Base-by-base conservation (phyloP, 78 protist species). In the Dictyostelium citrinum region DNA sequence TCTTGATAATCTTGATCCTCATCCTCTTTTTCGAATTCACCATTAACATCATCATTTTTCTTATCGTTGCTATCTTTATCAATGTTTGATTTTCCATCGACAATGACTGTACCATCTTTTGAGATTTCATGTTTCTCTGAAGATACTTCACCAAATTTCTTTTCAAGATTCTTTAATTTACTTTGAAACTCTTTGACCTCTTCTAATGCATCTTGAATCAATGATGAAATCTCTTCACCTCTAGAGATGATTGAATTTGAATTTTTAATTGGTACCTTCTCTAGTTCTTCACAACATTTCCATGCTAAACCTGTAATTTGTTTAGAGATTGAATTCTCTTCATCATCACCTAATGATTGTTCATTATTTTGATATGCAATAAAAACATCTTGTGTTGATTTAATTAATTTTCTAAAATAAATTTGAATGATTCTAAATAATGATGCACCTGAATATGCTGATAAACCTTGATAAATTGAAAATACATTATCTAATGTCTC, bases 301-400 rank as follows among this genome's bases (percentile, higher is more conserved):
- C 92, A 86, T 61, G 84, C 83, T 60, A 41, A 31, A 45, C 80
- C 92, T 9, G 74, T 51, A 33, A 80, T 51, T 31, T 86, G 84
- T 37, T 86, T 86, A n/a, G 83, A 51, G 33, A 86, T 64, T n/a
- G 46, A 0, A 86, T 86, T 86, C 64, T 86, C 92, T 64, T 86
- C 92, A 31, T 86, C 92, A 10, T 86, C 92, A 3, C 92, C 92
- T 9, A 86, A 46, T 27, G 84, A 35, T 43, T 86, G 58, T 33
- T 86, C 92, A 39, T 86, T 71, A 49, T 43, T 70, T 74, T 71
- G 64, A 45, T 45, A 86, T 4, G 20, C 75, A 8, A 39, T 7
- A 9, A 86, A 64, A 29, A 64, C 58, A 31, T 75, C 83, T 12
- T n/a, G 68, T 10, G 80, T 17, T 39, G 92, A 86, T 77, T 77